Evolutionary conservation across 352 stramenopile species (phyloP), one percentile per base, ranked within the genome.

Genomic region (Globisporangium yorkense): DNA sequence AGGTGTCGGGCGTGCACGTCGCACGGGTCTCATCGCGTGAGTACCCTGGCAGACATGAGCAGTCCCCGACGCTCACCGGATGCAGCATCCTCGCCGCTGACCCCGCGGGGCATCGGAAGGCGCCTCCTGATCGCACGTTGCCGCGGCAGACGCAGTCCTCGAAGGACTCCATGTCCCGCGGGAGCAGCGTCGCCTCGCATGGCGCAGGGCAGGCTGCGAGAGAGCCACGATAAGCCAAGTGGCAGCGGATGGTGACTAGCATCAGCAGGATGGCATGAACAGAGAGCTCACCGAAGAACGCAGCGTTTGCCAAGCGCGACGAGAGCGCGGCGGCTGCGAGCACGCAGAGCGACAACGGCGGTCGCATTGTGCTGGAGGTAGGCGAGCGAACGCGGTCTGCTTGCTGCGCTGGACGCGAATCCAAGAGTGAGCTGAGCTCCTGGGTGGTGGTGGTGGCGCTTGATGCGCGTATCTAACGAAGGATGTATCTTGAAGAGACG

Each of bases 81-180:
- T 68, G 61, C 35, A 77, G 40, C 8, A 61, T 57, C 37, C 49
- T 72, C 3, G 73, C 68, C 0, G 63, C 58, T 5, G 75, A 65
- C n/a, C 61, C 65, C 3, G 57, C 31, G 10, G 75, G 75, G 27
- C 75, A 86, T 9, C 62, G 68, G 47, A 71, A 86, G 31, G 6
- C 15, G 13, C 37, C 3, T 4, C 21, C 39, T 13, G 3, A 10
- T 0, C 54, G 53, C 24, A 62, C 24, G 24, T 47, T 46, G 20
- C 29, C 6, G 5, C 57, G 53, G 52, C 84, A 92, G 29, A 84
- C 21, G 40, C 84, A 94, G 61, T 94, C 79, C 40, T 89, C 74
- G 41, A 87, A 68, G 49, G 69, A 77, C 46, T 90, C 77, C 84
- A 94, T 92, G 63, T 94, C 84, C 43, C 77, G 76, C 41, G 84